Evolutionary conservation across 495 filamentous ascomycete species (phyloP), one percentile per base, ranked within the genome.

Genomic region (Daldinia childiae): DNA sequence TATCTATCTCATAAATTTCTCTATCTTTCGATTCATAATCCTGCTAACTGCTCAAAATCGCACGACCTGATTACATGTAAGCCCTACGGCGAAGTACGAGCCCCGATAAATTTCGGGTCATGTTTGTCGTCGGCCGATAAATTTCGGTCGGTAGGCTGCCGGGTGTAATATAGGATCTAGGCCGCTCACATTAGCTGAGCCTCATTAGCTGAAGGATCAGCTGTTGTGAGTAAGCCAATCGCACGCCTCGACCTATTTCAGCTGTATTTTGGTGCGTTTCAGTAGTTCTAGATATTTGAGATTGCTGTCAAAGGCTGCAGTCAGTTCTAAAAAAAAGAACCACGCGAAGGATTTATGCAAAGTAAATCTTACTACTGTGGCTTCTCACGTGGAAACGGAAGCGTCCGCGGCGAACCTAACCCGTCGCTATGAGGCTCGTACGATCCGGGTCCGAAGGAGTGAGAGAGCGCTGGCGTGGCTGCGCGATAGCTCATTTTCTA

Each of bases 161-260:
- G 12, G n/a, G 26, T 24, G 19, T 24, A 48, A 48, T 24, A 12
- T 24, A 24, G 43, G 43, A 48, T 48, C 43, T 11, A 14, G 17
- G 43, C 8, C 9, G 43, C 9, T 48, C 29, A 17, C 14, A 30
- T 54, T 17, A n/a, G 29, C 51, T 54, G 14, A 30, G 51, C 51
- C 51, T 54, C 29, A 30, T 54, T 29, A 54, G 24, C 51, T 29
- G 51, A 30, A 54, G 51, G 51, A 54, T 54, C 51, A 54, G 51
- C 26, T 7, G 26, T 30, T 29, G 24, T 17, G 12, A 30, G 51
- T 54, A 54, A 29, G n/a, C 51, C 51, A 54, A 54, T 30, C 51
- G 29, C 7, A 54, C 6, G 24, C 26, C 3, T 27, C 15, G 12
- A 0, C 51, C 5, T 27, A 30, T 54, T 30, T 30, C 24, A 54